A percentile compares a stretch with the other conserved stretches of the same genome.
phyloP scores from a whole-genome alignment of 192 early-diverging fungal genomes.

The Rhizophagus clarus region DNA sequence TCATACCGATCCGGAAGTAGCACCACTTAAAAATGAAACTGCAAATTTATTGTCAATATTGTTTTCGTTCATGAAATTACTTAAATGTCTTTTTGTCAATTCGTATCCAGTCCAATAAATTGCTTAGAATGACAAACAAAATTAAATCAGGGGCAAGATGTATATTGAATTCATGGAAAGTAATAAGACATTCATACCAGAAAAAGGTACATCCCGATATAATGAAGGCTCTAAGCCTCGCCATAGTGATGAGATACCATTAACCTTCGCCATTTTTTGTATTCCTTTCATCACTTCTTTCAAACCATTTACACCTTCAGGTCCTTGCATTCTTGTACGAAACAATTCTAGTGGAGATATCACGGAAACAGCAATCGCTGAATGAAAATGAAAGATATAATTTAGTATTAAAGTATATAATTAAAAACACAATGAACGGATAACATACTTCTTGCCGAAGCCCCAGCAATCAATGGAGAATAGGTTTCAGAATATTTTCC shows the following conservation, averaged over 20 bases:
- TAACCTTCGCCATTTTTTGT: constrained; percentile 55
- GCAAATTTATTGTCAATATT: constrained; percentile 53
- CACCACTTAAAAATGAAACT: constrained; percentile 80
- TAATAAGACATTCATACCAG: constrained; percentile 45
- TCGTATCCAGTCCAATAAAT: constrained; percentile 96
- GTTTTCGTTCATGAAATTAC: not conserved
- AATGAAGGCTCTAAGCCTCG: constrained; percentile 86
- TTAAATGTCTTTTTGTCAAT: constrained; percentile 56
- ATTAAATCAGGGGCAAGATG: constrained; percentile 28
- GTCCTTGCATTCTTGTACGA: constrained; percentile 88
- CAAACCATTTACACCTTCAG: constrained; percentile 61
- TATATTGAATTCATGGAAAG: not conserved
- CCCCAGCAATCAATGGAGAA: constrained; percentile 65
- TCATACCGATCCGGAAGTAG: constrained; percentile 77
- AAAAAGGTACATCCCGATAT: constrained; percentile 96
- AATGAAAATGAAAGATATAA: constrained; percentile 18
- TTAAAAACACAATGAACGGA: not conserved
- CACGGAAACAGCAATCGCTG: constrained; percentile 70
- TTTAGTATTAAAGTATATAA: not conserved
- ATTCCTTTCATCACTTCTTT: constrained; percentile 61
- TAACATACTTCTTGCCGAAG: constrained; percentile 70
- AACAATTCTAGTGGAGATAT: constrained; percentile 93
- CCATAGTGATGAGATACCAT: constrained; percentile 75
- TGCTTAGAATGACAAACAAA: constrained; percentile 41
- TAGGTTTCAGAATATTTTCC: constrained; percentile 35